Percentiles rank a stretch among this genome's conserved stretches.
Evolutionary conservation across 768 basidiomycete genomes (phyloP).

Genomic region (Leucocoprinus birnbaumii): DNA sequence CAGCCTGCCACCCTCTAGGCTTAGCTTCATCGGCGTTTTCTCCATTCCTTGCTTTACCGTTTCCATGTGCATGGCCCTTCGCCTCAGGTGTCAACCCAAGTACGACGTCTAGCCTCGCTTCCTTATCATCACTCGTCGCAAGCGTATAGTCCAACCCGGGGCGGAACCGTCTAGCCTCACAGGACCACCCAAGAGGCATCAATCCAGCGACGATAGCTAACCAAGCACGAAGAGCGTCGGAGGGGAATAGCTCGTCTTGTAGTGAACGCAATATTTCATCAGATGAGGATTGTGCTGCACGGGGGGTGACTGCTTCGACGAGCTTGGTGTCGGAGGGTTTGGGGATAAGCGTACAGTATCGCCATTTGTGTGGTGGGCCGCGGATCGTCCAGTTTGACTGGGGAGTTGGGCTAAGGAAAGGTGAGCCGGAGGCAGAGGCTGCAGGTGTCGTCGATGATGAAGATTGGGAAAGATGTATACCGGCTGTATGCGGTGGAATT

Average conservation of each 20-base stretch:
- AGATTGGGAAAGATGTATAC: slow-evolving; percentile 22
- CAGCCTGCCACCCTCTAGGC: slow-evolving; percentile 57
- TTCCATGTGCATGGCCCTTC: slow-evolving; percentile 20
- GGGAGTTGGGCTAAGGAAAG: neutral
- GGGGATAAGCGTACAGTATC: slow-evolving; percentile 71
- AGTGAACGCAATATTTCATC: slow-evolving; percentile 62
- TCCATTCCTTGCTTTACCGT: slow-evolving; percentile 17
- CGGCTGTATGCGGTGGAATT: slow-evolving; percentile 70
- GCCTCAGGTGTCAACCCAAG: slow-evolving; percentile 80
- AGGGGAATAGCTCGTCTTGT: slow-evolving; percentile 77
- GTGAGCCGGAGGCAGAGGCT: neutral
- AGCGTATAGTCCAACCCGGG: slow-evolving; percentile 95
- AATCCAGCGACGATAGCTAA: slow-evolving; percentile 67
- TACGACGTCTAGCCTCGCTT: slow-evolving; percentile 81
- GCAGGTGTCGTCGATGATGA: neutral
- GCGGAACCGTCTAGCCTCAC: slow-evolving; percentile 86
- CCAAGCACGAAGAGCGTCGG: slow-evolving; percentile 90
- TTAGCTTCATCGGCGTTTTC: slow-evolving; percentile 11
- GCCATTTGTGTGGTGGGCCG: slow-evolving; percentile 94
- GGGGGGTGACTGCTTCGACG: slow-evolving; percentile 47
- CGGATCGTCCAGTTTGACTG: slow-evolving; percentile 58
- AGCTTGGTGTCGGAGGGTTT: slow-evolving; percentile 29
- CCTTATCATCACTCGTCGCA: slow-evolving; percentile 81
- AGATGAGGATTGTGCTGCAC: slow-evolving; percentile 48
- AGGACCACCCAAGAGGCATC: slow-evolving; percentile 66